Conservation (phyloP, 768 basidiomycete genomes). For the Lentinula raphanica region DNA sequence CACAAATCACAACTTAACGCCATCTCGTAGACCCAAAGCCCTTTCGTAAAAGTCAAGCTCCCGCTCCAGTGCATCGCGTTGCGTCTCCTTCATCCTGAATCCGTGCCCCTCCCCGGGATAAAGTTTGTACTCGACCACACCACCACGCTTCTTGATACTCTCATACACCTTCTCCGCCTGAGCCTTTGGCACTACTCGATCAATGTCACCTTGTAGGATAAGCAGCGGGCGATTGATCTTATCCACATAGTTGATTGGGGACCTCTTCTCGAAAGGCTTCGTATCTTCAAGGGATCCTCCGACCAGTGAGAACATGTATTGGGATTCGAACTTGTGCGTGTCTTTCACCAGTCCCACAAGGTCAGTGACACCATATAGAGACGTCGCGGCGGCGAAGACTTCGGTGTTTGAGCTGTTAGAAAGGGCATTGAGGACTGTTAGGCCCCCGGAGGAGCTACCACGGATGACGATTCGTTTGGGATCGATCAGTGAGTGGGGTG, state of each 20-base stretch:
- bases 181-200: slow-evolving; percentile 47
- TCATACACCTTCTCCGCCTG: slow-evolving; percentile 44
- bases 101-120: slow-evolving; percentile 53
- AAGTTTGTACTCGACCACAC: slow-evolving; percentile 35
- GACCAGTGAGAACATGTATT: slow-evolving; percentile 41
- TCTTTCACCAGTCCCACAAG: slow-evolving; percentile 43
- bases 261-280: slow-evolving; percentile 48
- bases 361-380: slow-evolving; percentile 67
- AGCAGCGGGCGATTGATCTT: slow-evolving; percentile 48
- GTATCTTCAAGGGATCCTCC: slow-evolving; percentile 45
- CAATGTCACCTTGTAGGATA: slow-evolving; percentile 38
- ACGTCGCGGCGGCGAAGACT: slow-evolving; percentile 59
- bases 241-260: slow-evolving; percentile 46
- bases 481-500: slow-evolving; percentile 54
- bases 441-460: slow-evolving; percentile 73
- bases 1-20: neutral
- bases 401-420: slow-evolving; percentile 34
- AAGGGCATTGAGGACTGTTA: slow-evolving; percentile 50
- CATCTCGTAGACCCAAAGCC: slow-evolving; percentile 15
- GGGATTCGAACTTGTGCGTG: slow-evolving; percentile 55
- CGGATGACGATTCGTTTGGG: slow-evolving; percentile 59
- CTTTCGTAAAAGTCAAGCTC: slow-evolving; percentile 40
- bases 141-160: slow-evolving; percentile 32
- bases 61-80: slow-evolving; percentile 33
- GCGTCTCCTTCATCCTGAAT: slow-evolving; percentile 37